Evolutionary conservation across 2,329 filamentous ascomycete species (phyloP).

Genomic region (Neocatenulostroma microsporum): DNA sequence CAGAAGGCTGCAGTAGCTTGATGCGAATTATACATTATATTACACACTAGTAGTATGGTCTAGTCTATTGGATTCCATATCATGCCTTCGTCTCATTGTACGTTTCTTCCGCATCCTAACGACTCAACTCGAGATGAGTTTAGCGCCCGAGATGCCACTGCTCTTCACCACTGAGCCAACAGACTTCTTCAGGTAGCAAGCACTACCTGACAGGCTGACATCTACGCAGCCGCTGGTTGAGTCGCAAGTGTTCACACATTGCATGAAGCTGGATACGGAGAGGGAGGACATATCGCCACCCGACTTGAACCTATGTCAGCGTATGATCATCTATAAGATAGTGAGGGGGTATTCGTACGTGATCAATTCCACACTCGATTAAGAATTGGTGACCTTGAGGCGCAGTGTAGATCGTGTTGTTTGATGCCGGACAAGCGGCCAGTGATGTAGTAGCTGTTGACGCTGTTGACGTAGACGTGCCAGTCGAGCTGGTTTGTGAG

Average conservation of each 20-base stretch:
- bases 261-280: conserved; percentile 15
- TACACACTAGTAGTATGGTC: too few relatives aligned
- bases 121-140: too few relatives aligned
- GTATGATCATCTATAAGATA: too few relatives aligned
- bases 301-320: too few relatives aligned
- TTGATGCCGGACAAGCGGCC: conserved; percentile 13
- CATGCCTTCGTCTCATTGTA: too few relatives aligned
- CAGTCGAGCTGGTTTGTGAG: conserved; percentile 1
- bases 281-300: conserved; percentile 21
- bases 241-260: conserved; percentile 23
- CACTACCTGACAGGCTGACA: conserved; percentile 22
- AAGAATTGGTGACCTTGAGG: conserved; percentile 13
- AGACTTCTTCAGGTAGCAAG: conserved; percentile 26
- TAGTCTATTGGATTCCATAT: too few relatives aligned
- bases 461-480: conserved; percentile 3
- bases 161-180: conserved; percentile 14
- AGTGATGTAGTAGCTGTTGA: not conserved
- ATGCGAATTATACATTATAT: too few relatives aligned
- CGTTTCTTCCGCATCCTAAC: too few relatives aligned
- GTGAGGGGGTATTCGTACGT: too few relatives aligned
- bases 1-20: too few relatives aligned
- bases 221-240: conserved; percentile 22
- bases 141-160: conserved; percentile 17
- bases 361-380: conserved; percentile 22
- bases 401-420: conserved; percentile 11